Evolutionary conservation across 768 basidiomycete species (phyloP).

Genomic region (Steccherinum ochraceum): DNA sequence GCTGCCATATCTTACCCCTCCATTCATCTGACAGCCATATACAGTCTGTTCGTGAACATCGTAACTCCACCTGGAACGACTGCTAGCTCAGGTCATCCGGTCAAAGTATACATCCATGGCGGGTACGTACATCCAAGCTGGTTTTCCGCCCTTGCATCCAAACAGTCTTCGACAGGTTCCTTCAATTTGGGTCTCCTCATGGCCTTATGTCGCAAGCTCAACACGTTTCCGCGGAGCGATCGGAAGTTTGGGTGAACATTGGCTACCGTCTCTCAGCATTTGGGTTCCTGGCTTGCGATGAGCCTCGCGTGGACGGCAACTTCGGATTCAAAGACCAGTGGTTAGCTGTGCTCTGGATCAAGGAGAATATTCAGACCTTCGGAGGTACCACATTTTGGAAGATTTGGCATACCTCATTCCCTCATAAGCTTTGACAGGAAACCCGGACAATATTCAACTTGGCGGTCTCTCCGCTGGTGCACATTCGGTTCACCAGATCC

Average conservation of each 20-base stretch:
- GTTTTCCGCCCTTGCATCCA: too few species aligned
- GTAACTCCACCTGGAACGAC: constrained; percentile 47
- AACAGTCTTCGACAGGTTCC: too few species aligned
- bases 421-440: constrained; percentile 45
- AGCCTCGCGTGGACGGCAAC: constrained; percentile 59
- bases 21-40: neutral
- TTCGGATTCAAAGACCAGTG: constrained; percentile 86
- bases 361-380: constrained; percentile 57
- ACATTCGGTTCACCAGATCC: constrained; percentile 68
- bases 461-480: constrained; percentile 75
- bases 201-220: constrained; percentile 55
- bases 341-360: constrained; percentile 70
- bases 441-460: constrained; percentile 54
- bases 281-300: constrained; percentile 66
- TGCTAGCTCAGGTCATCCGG: constrained; percentile 45
- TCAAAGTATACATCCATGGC: constrained; percentile 74
- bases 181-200: constrained; percentile 77
- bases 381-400: too few species aligned
- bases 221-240: constrained; percentile 54
- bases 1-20: neutral
- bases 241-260: constrained; percentile 71
- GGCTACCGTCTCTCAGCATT: constrained; percentile 74
- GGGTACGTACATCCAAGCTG: constrained; percentile 42
- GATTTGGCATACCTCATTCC: constrained; percentile 7
- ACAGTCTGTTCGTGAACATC: constrained; percentile 61